These are phyloP conservation scores for Pisolithus albus DNA, from an alignment of 768 basidiomycete genomes.

Conservation along the genomic window DNA sequence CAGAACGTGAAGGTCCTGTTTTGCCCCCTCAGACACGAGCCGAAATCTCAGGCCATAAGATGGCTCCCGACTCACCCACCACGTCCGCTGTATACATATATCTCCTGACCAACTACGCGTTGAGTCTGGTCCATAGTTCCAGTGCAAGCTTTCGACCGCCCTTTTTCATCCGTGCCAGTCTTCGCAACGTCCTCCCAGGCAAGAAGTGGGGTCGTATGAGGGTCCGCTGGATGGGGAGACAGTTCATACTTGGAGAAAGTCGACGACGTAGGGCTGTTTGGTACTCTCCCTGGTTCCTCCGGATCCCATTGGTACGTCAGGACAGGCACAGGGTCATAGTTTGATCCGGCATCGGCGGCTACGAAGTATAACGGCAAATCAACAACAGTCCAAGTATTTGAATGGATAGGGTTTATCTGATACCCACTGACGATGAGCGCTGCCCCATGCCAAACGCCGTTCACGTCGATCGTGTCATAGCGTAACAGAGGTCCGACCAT, in stretches of 20 bases:
- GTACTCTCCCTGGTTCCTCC: conserved; percentile 25
- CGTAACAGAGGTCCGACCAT: conserved; percentile 90
- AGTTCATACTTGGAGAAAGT: conserved; percentile 40
- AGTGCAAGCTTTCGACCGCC: conserved; percentile 6
- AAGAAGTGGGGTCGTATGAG: conserved; percentile 44
- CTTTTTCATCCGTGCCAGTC: conserved; percentile 11
- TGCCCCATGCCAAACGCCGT: conserved; percentile 81
- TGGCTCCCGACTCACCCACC: conserved; percentile 38
- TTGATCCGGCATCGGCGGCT: conserved; percentile 76
- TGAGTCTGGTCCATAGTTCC: conserved; percentile 30
- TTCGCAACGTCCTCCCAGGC: conserved; percentile 3
- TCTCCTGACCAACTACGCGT: conserved; percentile 54
- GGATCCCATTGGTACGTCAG: conserved; percentile 74
- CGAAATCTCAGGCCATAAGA: too few relatives aligned
- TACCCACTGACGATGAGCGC: conserved; percentile 82
- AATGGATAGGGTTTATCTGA: background rate
- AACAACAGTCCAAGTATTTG: background rate
- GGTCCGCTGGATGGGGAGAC: conserved; percentile 70
- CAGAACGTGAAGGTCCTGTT: conserved; percentile 86
- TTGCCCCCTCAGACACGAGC: too few relatives aligned
- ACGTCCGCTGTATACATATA: conserved; percentile 59
- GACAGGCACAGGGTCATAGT: conserved; percentile 67
- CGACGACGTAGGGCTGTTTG: conserved; percentile 22
- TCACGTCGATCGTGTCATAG: conserved; percentile 80
- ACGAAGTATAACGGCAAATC: background rate